Evolutionary conservation across 129 eudicot genomes (phyloP).

Genomic region (Chrysanthemum seticuspe): DNA sequence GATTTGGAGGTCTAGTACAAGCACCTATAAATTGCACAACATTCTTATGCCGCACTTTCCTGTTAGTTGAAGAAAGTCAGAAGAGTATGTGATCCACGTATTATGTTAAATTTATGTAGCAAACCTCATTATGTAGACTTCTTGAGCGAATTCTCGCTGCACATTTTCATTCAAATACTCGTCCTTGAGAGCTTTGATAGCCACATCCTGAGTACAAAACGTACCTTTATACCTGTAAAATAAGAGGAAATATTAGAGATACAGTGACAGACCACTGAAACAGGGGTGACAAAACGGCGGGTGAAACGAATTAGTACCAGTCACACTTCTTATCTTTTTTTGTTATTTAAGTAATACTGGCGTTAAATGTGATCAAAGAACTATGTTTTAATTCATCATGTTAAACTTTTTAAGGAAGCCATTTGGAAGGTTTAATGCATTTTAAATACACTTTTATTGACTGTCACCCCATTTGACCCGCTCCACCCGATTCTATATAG

Average conservation of each 20-base stretch:
- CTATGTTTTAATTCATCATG: neutral
- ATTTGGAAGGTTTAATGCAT: neutral
- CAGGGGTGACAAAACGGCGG: neutral
- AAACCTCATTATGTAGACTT: slow-evolving; percentile 83
- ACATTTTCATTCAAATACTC: slow-evolving; percentile 60
- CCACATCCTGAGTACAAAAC: slow-evolving; percentile 79
- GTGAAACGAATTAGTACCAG: neutral
- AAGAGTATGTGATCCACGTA: neutral
- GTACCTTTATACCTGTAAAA: slow-evolving; percentile 75
- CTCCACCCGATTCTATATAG: no score
- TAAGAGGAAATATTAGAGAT: slow-evolving; percentile 10
- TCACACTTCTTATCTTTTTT: neutral
- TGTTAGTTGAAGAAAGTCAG: slow-evolving; percentile 37
- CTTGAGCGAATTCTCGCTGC: slow-evolving; percentile 77
- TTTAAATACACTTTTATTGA: neutral
- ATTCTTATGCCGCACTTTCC: slow-evolving; percentile 86
- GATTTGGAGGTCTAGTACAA: slow-evolving; percentile 80
- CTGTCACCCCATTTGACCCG: no score
- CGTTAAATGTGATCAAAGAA: neutral
- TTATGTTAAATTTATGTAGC: slow-evolving; percentile 19
- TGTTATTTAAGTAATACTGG: neutral
- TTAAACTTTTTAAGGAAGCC: neutral
- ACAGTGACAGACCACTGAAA: neutral
- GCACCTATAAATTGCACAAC: slow-evolving; percentile 91
- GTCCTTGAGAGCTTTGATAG: slow-evolving; percentile 73